Base-by-base conservation (phyloP, 768 basidiomycete species). In the Collybiopsis confluens region DNA sequence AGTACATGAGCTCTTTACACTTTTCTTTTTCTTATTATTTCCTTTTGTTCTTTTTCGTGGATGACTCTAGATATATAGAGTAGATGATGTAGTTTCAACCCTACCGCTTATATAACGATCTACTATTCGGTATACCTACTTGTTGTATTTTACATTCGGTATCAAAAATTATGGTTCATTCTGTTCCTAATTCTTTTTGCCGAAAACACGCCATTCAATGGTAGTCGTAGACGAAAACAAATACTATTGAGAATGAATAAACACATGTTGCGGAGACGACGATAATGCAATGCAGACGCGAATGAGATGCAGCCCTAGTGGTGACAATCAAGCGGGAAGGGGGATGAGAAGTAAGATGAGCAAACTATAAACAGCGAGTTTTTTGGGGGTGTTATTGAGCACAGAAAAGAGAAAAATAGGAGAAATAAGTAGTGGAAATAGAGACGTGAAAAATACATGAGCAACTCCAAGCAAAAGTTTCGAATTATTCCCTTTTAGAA, bases 231-330 rank as follows among this genome's bases (percentile, higher is more conserved):
- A 30, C 43, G 30, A 18, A 33, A 18, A 48, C 10, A 48, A n/a
- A 48, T 48, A 48, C 5, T 37, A 48, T 48, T 48, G 47, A 37
- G 21, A 38, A 38, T 48, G 64, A 73, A 74, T 71, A 75, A 79
- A 77, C 70, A 78, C 70, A 73, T 74, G 66, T 68, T 58, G 59
- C 49, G 61, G 48, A 65, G 69, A 63, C 56, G 63, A 63, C 58
- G 59, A 61, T 59, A 56, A 65, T 64, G 63, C 58, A 62, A 59
- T 60, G 63, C 66, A 63, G 58, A 63, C 58, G 56, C 56, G 61
- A 62, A 65, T 65, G 64, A 72, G 68, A 74, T 77, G 74, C 68
- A 71, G 66, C 68, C 64, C 65, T 59, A 64, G 66, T 68, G 69
- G 66, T 65, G 64, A 69, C 64, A 61, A 71, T 66, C 69, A 68